Evolutionary conservation across 1,284 basidiomycete genomes (phyloP).

Genomic region (Apiotrichum gracile): DNA sequence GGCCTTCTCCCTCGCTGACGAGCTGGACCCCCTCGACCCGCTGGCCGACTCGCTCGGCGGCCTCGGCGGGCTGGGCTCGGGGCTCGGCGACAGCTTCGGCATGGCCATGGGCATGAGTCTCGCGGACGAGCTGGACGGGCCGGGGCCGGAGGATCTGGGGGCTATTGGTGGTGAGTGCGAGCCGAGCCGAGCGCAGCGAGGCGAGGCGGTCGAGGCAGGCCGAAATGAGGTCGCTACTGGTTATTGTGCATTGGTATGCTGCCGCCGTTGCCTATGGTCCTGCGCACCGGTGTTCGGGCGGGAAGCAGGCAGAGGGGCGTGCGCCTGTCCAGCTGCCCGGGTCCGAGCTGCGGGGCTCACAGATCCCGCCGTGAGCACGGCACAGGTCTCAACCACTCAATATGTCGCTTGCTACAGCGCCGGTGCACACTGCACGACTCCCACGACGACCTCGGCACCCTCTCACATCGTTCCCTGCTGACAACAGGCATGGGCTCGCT

Average conservation of each 20-base stretch:
- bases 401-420: too few species aligned
- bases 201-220: too few species aligned
- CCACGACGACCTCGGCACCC: neutral
- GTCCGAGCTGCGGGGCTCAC: too few species aligned
- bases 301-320: neutral
- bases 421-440: too few species aligned
- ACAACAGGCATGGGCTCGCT: slow-evolving; percentile 3
- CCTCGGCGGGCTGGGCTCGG: neutral
- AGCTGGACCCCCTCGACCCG: slow-evolving; percentile 3
- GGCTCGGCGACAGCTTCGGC: neutral
- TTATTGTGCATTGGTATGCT: too few species aligned
- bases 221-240: too few species aligned
- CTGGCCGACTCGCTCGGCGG: neutral
- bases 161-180: neutral
- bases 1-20: slow-evolving; percentile 15
- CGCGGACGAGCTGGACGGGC: slow-evolving; percentile 4
- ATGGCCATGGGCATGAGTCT: neutral
- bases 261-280: too few species aligned
- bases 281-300: too few species aligned
- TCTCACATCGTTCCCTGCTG: neutral
- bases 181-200: too few species aligned
- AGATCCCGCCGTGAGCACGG: too few species aligned
- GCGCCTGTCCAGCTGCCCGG: neutral
- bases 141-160: neutral
- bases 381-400: too few species aligned